Evolutionary conservation across 129 eudicot species (phyloP).

Genomic region (Flaveria ramosissima): DNA sequence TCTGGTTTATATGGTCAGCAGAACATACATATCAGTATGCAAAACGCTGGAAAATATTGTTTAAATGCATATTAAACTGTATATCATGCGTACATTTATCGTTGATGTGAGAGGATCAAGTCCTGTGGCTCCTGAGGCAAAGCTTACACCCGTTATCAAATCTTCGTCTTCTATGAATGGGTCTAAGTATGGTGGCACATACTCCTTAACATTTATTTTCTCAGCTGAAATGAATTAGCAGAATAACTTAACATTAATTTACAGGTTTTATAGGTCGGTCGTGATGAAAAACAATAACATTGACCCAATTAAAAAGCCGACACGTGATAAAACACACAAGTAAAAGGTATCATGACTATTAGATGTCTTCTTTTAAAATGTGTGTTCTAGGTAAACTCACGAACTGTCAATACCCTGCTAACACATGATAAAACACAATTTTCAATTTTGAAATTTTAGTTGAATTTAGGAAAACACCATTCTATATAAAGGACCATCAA

Average conservation of each 20-base stretch:
- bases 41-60: not conserved
- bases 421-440: too few species aligned
- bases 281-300: too few species aligned
- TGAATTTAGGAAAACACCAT: too few species aligned
- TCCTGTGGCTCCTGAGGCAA: constrained; percentile 86
- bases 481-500: too few species aligned
- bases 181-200: constrained; percentile 73
- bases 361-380: too few species aligned
- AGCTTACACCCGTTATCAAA: constrained; percentile 72
- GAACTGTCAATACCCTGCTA: too few species aligned
- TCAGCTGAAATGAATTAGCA: constrained; percentile 44
- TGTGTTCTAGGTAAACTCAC: too few species aligned
- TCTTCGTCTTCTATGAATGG: constrained; percentile 54
- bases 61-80: constrained; percentile 31
- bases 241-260: not conserved
- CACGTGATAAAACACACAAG: too few species aligned
- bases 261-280: not conserved
- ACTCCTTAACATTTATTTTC: constrained; percentile 57
- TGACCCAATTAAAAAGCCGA: too few species aligned
- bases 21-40: constrained; percentile 7
- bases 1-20: constrained; percentile 24
- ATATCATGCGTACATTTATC: constrained; percentile 42
- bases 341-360: too few species aligned
- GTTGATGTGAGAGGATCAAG: constrained; percentile 69
- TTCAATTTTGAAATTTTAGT: too few species aligned